Evolutionary conservation across 2,329 filamentous ascomycete genomes (phyloP).

Genomic region (Cladosporium sp.): DNA sequence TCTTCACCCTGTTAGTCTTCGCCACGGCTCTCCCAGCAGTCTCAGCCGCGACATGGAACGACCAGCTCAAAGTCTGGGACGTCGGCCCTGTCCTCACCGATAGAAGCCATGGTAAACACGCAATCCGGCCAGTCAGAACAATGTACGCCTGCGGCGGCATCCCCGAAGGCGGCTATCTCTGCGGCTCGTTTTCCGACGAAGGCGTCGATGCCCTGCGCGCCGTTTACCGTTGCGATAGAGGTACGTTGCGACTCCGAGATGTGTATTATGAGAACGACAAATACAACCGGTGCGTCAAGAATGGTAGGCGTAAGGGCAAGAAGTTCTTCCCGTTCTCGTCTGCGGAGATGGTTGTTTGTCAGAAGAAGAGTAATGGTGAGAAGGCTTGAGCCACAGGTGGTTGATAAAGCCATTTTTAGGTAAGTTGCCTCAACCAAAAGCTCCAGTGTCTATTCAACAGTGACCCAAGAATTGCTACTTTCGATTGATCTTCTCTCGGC

Average conservation of each 20-base stretch:
- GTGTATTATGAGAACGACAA: background rate
- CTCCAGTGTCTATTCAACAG: too few species aligned
- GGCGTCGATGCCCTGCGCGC: background rate
- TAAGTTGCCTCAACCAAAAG: too few species aligned
- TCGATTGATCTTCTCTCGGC: background rate
- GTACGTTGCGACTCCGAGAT: background rate
- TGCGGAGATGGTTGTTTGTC: background rate
- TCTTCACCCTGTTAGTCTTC: background rate
- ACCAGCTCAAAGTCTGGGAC: background rate
- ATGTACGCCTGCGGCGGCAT: background rate
- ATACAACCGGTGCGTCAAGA: background rate
- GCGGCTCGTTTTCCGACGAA: background rate
- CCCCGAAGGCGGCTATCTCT: background rate
- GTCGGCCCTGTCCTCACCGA: background rate
- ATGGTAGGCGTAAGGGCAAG: background rate
- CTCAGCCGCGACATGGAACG: conserved; percentile 3
- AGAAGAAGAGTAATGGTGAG: background rate
- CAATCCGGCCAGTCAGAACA: background rate
- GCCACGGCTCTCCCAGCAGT: background rate
- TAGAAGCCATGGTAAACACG: too few species aligned
- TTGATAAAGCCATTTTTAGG: too few species aligned
- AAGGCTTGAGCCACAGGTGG: background rate
- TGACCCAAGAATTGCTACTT: too few species aligned
- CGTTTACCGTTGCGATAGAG: background rate
- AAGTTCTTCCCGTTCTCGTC: background rate